Base-by-base conservation (phyloP, 352 stramenopile genomes). In the Phytophthora ohioensis region DNA sequence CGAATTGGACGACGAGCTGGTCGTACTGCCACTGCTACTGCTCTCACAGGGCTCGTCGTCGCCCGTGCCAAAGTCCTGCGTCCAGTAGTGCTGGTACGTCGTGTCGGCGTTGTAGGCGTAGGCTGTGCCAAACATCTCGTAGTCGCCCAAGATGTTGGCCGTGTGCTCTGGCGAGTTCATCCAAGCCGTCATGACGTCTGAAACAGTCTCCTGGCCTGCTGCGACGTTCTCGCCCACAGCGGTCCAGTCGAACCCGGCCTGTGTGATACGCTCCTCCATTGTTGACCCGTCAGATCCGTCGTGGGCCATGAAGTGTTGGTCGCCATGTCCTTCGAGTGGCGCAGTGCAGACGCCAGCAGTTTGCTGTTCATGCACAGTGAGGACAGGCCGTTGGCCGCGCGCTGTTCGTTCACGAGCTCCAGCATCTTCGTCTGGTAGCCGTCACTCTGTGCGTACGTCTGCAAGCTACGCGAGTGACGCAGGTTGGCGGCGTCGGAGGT, bases 151-250 rank as follows among this genome's bases (percentile, higher is more conserved):
- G 57, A 87, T 76, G 51, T 85, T 87, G 34, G 59, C 51, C 39
- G 71, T 73, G 70, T 87, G 79, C 38, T 80, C 79, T 12, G 67
- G 46, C 31, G 79, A 87, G 64, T 78, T 75, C 76, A 87, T 87
- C 80, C 80, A 87, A 39, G 80, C 67, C 34, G 73, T 73, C 75
- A 87, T 85, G 57, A 84, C 80, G 42, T 63, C 55, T n/a, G 64
- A 49, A 52, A 85, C 68, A 55, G 78, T 71, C 8, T 53, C 43
- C 53, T 85, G 78, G 6, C 80, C 80, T 13, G 77, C 77, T 1
- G 80, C 80, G 4, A 85, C 75, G 66, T 88, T 88, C 66, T 88
- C 80, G 3, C 67, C 80, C 4, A 85, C 73, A 42, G 54, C 77
- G 32, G 71, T 79, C 71, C 80, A 87, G 47, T 73, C 52, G 67